These are phyloP conservation scores for Rhodotorula glutinis DNA, from an alignment of 1,284 basidiomycete genomes.

Conservation along the genomic window DNA sequence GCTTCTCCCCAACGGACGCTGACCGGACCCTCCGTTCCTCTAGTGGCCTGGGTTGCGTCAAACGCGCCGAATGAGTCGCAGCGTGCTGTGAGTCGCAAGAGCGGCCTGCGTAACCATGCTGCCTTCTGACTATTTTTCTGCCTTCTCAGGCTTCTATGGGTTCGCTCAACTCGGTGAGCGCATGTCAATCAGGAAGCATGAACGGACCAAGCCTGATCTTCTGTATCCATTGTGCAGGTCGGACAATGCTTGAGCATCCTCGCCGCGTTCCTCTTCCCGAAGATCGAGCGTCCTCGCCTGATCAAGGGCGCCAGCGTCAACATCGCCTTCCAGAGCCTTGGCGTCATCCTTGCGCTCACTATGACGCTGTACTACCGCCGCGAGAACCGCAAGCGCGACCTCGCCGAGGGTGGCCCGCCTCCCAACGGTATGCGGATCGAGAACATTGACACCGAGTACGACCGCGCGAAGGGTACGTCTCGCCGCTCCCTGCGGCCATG, in stretches of 20 bases:
- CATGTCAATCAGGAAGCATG: too few relatives aligned
- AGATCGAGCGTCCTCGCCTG: conserved; percentile 48
- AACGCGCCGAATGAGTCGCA: conserved; percentile 1
- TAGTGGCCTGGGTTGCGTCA: neutral
- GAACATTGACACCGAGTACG: conserved; percentile 16
- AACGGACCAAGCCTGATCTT: neutral
- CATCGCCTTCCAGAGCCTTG: conserved; percentile 50
- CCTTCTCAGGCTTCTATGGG: conserved; percentile 45
- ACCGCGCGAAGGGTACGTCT: conserved; percentile 11
- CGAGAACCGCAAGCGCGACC: conserved; percentile 51
- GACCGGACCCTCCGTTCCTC: neutral
- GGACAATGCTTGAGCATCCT: conserved; percentile 51
- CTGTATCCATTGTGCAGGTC: neutral
- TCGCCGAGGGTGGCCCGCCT: conserved; percentile 50
- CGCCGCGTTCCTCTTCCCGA: conserved; percentile 53
- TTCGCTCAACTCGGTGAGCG: conserved; percentile 51
- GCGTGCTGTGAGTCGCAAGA: neutral
- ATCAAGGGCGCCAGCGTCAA: conserved; percentile 51
- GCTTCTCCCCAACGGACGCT: neutral
- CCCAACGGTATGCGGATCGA: conserved; percentile 43
- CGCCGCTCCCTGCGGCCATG: too few relatives aligned
- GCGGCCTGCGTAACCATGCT: too few relatives aligned
- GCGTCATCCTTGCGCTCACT: conserved; percentile 46
- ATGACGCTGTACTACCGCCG: conserved; percentile 50
- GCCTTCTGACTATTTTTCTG: neutral